Evolutionary conservation across 2,329 filamentous ascomycete species (phyloP), one percentile per base, ranked within the genome.

Genomic region (Penicillium sp.): DNA sequence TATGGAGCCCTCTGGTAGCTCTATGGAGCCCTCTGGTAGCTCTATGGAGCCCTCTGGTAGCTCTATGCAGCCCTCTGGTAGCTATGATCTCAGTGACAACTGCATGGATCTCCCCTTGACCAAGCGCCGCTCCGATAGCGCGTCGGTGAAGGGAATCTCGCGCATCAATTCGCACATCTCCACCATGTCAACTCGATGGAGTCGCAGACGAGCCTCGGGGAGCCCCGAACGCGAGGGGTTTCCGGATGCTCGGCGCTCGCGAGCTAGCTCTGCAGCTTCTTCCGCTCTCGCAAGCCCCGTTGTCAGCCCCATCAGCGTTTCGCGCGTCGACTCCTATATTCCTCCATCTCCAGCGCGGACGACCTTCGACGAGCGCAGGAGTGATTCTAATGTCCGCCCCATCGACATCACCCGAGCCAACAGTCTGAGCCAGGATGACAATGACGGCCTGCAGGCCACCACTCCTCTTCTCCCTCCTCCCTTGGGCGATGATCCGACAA

Each of bases 401-500:
- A 72, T 81, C 32, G 77, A 84, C 42, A 74, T 79, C 28, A 75
- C 78, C 38, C 76, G 75, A 47, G 75, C 77, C 32, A 82, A 78
- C 53, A 68, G 74, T 63, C 50, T 74, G 53, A 60, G 74, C 68
- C 58, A 74, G 60, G 63, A 74, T 59, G 64, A 82, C 59, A 69
- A 80, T 72, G 69, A 82, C 73, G 72, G 83, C 72, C 67, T 83
- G 72, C 73, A 88, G 59, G 86, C 88, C 0, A 86, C 86, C 3
- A 96, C 91, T 2, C 92, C 91, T 33, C 78, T 96, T 6, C 78
- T 96, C 2, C 91, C 91, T 6, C 91, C 91, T 0, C 78, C 93
- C 31, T 81, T 95, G 74, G 83, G 81, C 25, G 79, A 81, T 47
- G 71, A 77, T 20, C 72, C 69, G n/a, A 68, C 69, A 10, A 68